phyloP scores from a whole-genome alignment of 202 grass and related monocot genomes.

The Sporobolus alterniflorus region DNA sequence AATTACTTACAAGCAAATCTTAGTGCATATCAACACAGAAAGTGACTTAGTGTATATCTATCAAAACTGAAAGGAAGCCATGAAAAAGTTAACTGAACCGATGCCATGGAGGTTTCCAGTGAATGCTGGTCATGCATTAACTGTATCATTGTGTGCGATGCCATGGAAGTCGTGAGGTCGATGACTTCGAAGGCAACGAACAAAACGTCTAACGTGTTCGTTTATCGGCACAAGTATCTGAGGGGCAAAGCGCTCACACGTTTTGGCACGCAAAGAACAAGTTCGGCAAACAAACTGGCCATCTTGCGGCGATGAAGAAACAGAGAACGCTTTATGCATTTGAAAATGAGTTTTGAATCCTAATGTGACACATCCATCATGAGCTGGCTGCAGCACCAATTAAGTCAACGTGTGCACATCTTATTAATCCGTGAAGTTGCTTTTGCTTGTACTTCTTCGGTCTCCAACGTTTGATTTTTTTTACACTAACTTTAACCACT shows the following conservation, averaged over 20 bases:
- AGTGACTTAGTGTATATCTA: not conserved
- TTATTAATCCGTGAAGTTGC: not conserved
- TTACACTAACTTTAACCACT: too few relatives aligned
- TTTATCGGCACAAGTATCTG: constrained; percentile 24
- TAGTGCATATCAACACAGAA: constrained; percentile 13
- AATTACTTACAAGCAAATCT: constrained; percentile 2
- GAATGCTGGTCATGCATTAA: not conserved
- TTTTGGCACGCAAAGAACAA: constrained; percentile 10
- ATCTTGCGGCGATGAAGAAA: not conserved
- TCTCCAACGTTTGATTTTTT: too few relatives aligned
- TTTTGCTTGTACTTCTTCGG: too few relatives aligned
- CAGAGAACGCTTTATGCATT: not conserved
- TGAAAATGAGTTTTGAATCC: too few relatives aligned
- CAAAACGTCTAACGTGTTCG: not conserved
- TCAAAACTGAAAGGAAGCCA: constrained; percentile 15
- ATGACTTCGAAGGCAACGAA: not conserved
- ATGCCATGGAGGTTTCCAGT: constrained; percentile 6
- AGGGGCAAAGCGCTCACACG: not conserved
- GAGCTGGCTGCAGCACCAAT: too few relatives aligned
- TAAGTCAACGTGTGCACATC: not conserved
- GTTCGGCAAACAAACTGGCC: not conserved
- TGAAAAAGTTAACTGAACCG: not conserved
- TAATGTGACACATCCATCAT: not conserved
- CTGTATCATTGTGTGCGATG: not conserved
- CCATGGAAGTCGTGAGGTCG: not conserved